These are phyloP conservation scores for Metarhizium humberi DNA, from an alignment of 2,329 filamentous ascomycete species.

Conservation along the genomic window DNA sequence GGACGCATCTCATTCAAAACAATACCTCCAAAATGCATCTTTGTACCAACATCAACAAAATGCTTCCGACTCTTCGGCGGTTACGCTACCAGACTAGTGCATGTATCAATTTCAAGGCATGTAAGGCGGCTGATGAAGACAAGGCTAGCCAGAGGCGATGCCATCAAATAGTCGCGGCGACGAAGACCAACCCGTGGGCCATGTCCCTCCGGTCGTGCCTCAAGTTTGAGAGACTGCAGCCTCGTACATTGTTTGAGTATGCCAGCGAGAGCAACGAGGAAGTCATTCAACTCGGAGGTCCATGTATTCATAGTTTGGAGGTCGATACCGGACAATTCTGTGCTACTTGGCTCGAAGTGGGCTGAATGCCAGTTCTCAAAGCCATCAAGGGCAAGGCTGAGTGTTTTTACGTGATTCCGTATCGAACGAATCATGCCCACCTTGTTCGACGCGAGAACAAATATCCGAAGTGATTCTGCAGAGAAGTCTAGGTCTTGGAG, in stretches of 20 bases:
- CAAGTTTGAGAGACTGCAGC: constrained; percentile 2
- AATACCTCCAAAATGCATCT: too few species aligned
- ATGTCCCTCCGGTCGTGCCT: not conserved
- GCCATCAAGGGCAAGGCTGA: constrained; percentile 1
- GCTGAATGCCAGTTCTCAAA: constrained; percentile 7
- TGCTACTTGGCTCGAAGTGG: not conserved
- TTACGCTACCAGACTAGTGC: too few species aligned
- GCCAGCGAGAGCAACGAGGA: constrained; percentile 1
- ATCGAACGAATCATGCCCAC: constrained; percentile 3
- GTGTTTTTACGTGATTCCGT: not conserved
- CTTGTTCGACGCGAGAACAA: not conserved
- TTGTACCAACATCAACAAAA: too few species aligned
- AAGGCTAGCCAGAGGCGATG: constrained; percentile 3
- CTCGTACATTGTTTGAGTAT: constrained; percentile 7
- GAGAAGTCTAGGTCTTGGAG: constrained; percentile 3
- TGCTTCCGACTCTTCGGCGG: too few species aligned
- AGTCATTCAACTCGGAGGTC: not conserved
- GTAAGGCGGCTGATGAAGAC: constrained; percentile 4
- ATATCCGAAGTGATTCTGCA: constrained; percentile 2
- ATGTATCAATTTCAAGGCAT: constrained; percentile 8
- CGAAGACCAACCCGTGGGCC: not conserved
- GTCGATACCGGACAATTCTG: not conserved
- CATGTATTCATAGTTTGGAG: not conserved
- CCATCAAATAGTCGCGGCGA: constrained; percentile 6
- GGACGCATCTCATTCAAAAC: too few species aligned